Evolutionary conservation across 179 eudicot species (phyloP), one percentile per base, ranked within the genome.

Genomic region (Actinidia arguta): DNA sequence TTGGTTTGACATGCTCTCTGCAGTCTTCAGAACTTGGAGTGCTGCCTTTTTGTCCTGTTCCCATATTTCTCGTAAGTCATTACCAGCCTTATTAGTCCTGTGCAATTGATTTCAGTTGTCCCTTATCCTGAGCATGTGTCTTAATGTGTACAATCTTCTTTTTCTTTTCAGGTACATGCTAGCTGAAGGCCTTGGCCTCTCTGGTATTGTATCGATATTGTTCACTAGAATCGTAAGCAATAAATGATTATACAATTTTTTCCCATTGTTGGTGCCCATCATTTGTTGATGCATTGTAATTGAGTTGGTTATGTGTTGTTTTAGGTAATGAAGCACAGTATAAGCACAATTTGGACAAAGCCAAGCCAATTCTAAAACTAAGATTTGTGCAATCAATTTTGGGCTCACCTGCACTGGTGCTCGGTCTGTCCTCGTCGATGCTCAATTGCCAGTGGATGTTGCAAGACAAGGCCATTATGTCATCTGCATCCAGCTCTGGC

Each of bases 291-390:
- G 82, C 58, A 25, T 55, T 39, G 61, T 68, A 52, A 52, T 50
- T 59, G 75, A 79, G 66, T 24, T 31, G 36, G 25, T 79, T 80
- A 75, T 61, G 48, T 8, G 47, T 66, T 79, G 31, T 76, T 78
- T 66, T 87, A 97, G 99, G 99, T 97, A 82, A 97, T 97, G 99
- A 97, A 97, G 94, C 99, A 92, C 87, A n/a, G n/a, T n/a, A n/a
- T n/a, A n/a, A n/a, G n/a, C n/a, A n/a, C n/a, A n/a, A n/a, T n/a
- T n/a, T n/a, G 36, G 36, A 31, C 36, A 31, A 31, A 31, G 36
- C 36, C 36, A 31, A 31, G 36, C 36, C 36, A 31, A 31, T 31
- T 31, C 36, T 31, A 31, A 31, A 31, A 31, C 36, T 31, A 31
- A 31, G 36, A 31, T 31, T 31, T 31, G 36, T 31, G 36, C 36